Evolutionary conservation across 1,284 basidiomycete species (phyloP), one percentile per base, ranked within the genome.

Genomic region (Papiliotrema fonsecae): DNA sequence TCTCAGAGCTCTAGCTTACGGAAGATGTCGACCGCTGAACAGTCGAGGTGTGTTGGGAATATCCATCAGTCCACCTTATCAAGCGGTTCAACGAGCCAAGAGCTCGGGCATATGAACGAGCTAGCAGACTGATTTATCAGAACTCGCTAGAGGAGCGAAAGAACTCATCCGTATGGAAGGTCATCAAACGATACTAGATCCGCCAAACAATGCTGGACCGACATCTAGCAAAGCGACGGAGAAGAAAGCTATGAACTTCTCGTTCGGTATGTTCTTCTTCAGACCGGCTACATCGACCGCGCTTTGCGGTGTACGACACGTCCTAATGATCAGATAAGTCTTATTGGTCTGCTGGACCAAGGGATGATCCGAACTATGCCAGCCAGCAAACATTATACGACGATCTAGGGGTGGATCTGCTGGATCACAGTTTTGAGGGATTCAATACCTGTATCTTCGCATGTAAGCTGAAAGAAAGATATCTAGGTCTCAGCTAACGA

Each of bases 401-500:
- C 59, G 94, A 97, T 77, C 75, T 98, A 30, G 96, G 96, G 39
- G 86, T 87, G 71, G 94, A 97, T 65, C 76, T 98, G 45, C 78
- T 98, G 61, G 87, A 97, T 69, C 93, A 97, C 73, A 86, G 88
- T 38, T 97, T 97, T 76, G 78, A 87, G 42, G 96, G 94, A 22
- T 98, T 97, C 77, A 97, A 98, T 78, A 90, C 92, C 47, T 94
- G 90, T 80, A 94, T 96, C 74, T 79, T 97, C 72, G 91, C 92
- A 72, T 94, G 90, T 96, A 76, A 80, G 91, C 85, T 18, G 2
- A 3, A 21, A 25, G 9, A 22, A n/a, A 35, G 9, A n/a, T 36
- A 7, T 36, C 45, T 45, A 41, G 37, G 40, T 7, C 9, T 9
- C 9, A 6, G 40, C 40, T 50, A 13, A 36, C 22, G 16, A 27